Percentiles rank a stretch among this genome's conserved stretches.
Evolutionary conservation across 179 eudicot genomes (phyloP).

Genomic region (Nepenthes alata): DNA sequence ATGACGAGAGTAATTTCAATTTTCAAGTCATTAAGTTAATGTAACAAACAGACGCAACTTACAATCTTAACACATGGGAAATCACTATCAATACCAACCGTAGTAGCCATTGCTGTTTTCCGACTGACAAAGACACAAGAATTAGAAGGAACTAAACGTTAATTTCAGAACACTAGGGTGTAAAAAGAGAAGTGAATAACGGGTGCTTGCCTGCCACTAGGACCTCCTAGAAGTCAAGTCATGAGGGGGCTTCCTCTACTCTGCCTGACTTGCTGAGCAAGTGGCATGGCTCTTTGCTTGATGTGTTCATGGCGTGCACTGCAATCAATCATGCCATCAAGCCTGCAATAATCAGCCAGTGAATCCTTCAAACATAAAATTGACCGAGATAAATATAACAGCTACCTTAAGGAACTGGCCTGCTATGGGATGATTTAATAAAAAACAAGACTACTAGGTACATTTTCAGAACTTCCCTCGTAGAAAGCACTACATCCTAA

Average conservation of each 20-base stretch:
- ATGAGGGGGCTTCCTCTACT: conserved; percentile 92
- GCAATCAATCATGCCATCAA: conserved; percentile 89
- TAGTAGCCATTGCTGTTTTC: conserved; percentile 94
- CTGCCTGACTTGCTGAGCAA: conserved; percentile 86
- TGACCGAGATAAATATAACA: too few relatives aligned
- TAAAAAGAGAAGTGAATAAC: conserved; percentile 5
- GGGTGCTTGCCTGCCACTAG: conserved; percentile 70
- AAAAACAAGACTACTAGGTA: too few relatives aligned
- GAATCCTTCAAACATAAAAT: not conserved
- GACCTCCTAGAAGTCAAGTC: conserved; percentile 94
- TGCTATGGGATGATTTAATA: too few relatives aligned
- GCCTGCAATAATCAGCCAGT: conserved; percentile 28
- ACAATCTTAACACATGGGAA: conserved; percentile 97
- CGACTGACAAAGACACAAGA: conserved; percentile 41
- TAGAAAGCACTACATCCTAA: too few relatives aligned
- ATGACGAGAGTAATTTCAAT: not conserved
- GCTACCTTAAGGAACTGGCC: too few relatives aligned
- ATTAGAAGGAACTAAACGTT: conserved; percentile 5
- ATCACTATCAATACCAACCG: conserved; percentile 90
- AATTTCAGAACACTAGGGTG: not conserved
- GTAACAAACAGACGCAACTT: conserved; percentile 22
- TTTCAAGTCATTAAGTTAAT: not conserved
- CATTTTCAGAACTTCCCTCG: too few relatives aligned
- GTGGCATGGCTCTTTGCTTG: conserved; percentile 72
- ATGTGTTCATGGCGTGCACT: conserved; percentile 85